These are phyloP conservation scores for Ailanthus altissimus DNA, from an alignment of 345 rosid genomes.

Conservation along the genomic window DNA sequence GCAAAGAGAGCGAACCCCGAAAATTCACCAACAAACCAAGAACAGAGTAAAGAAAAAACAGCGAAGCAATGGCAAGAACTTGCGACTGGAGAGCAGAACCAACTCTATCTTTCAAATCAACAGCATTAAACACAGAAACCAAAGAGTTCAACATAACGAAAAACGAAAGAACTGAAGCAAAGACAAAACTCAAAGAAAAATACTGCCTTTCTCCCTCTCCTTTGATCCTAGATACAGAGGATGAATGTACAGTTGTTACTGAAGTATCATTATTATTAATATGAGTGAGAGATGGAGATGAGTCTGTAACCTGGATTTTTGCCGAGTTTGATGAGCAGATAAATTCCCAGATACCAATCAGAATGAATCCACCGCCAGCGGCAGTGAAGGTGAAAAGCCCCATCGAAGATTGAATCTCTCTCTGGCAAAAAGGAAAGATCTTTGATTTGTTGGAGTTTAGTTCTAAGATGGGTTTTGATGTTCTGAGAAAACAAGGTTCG, in stretches of 20 bases:
- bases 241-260: slow-evolving; percentile 19
- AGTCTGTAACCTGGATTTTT: slow-evolving; percentile 1
- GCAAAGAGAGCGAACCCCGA: slow-evolving; percentile 40
- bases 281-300: slow-evolving; percentile 39
- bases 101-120: slow-evolving; percentile 52
- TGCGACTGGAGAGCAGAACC: slow-evolving; percentile 75
- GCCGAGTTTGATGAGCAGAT: slow-evolving; percentile 37
- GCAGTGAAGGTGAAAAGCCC: slow-evolving; percentile 49
- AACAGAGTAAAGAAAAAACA: slow-evolving; percentile 65
- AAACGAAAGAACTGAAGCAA: slow-evolving; percentile 45
- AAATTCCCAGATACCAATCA: slow-evolving; percentile 63
- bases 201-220: slow-evolving; percentile 7
- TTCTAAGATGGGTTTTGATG: not conserved
- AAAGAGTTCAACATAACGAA: slow-evolving; percentile 55
- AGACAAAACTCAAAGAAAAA: slow-evolving; percentile 25
- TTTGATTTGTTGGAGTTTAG: not conserved
- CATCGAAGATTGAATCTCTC: slow-evolving; percentile 31
- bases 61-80: slow-evolving; percentile 50
- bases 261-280: slow-evolving; percentile 21
- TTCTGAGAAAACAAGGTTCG: not conserved
- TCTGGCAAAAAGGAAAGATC: not conserved
- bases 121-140: slow-evolving; percentile 55
- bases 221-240: not conserved
- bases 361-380: slow-evolving; percentile 63
- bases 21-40: slow-evolving; percentile 41